A percentile compares a stretch with the other conserved stretches of the same genome.
Evolutionary conservation across 768 basidiomycete species (phyloP).

Genomic region (Mycena alexandri): DNA sequence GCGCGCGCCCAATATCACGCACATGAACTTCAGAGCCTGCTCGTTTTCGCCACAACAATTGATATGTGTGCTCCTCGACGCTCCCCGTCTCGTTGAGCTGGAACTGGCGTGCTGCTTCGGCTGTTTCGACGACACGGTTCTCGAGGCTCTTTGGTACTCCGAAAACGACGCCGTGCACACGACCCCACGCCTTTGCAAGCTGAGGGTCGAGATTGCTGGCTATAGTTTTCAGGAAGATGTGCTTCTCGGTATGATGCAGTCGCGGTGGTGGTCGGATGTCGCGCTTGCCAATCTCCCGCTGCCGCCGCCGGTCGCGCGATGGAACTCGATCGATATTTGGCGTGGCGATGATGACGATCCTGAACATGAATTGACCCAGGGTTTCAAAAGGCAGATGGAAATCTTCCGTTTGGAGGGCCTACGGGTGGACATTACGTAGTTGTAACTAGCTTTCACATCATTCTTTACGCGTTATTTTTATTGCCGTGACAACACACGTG

Average conservation of each 20-base stretch:
- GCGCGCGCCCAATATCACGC: constrained; percentile 7
- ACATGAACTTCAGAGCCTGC: background rate
- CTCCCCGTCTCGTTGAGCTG: constrained; percentile 2
- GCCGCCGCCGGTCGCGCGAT: constrained; percentile 14
- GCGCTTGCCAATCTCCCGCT: background rate
- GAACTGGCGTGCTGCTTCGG: background rate
- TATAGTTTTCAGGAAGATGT: background rate
- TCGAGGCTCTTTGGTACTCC: constrained; percentile 5
- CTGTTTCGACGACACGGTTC: constrained; percentile 5
- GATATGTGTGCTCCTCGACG: background rate
- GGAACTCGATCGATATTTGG: background rate
- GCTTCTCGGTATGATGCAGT: constrained; percentile 10
- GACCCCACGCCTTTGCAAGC: background rate
- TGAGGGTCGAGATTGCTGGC: background rate
- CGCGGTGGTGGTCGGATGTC: constrained; percentile 30
- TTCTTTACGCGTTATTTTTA: too few species aligned
- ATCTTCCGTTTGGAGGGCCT: too few species aligned
- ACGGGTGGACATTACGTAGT: too few species aligned
- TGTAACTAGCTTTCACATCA: too few species aligned
- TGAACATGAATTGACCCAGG: too few species aligned
- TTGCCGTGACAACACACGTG: constrained; percentile 13
- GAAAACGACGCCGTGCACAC: background rate
- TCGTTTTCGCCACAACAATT: background rate
- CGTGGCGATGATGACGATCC: too few species aligned
- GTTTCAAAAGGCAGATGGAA: too few species aligned